Evolutionary conservation across 148 eudicot genomes (phyloP), one percentile per base, ranked within the genome.

Genomic region (Beta vulgaris): DNA sequence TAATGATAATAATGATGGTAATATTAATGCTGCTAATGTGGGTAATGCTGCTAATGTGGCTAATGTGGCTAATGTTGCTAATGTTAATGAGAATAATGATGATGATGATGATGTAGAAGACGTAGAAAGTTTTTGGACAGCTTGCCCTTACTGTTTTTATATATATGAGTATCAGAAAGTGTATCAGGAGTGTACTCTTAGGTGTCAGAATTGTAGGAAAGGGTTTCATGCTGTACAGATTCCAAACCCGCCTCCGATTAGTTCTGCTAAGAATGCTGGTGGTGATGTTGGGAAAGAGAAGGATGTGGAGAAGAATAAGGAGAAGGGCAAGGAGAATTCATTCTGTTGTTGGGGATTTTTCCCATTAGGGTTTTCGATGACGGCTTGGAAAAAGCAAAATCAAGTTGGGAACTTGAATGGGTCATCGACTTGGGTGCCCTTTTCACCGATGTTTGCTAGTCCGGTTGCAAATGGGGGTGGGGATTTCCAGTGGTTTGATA

Each of bases 261-360:
- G 74, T 36, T 61, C 79, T 62, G 29, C 16, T 12, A 31, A 62
- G 21, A 40, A 12, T 8, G 55, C 40, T 43, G 65, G 16, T 1
- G 61, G 68, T 39, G 80, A 7, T 8, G 32, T 16, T 5, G 51
- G n/a, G 21, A 26, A 48, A 36, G 74, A 39, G 35, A 36, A 67
- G 25, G 86, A 75, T 26, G 73, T 82, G 68, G 85, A 83, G 14
- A 40, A 78, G 68, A 44, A 9, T 43, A 29, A 43, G 57, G 51
- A 55, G 23, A 42, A 57, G 23, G 84, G 76, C 23, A 76, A 84
- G 67, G 85, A 83, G 4, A 48, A 77, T 0, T 90, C 92, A 19
- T 87, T 92, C 51, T 84, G 86, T 67, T 90, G 90, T 74, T 94
- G 98, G 98, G 96, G 97, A 1, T 87, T 86, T 82, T 88, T 81